These are phyloP conservation scores for Chloranthus sessilifolius DNA, from an alignment of 164 flowering plant genomes.

Conservation along the genomic window DNA sequence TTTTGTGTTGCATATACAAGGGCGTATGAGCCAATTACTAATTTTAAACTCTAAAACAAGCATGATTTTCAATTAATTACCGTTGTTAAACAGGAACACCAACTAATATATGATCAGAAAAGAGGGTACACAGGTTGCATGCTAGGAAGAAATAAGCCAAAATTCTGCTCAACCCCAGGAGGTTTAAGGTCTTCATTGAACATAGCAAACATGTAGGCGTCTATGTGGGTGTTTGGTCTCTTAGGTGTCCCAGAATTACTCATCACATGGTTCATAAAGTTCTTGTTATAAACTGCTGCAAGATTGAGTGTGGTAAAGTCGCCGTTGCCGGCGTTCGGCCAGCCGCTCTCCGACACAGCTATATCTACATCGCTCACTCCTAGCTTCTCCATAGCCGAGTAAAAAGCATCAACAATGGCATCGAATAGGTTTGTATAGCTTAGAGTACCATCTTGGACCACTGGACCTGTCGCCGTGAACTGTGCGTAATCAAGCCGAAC, in stretches of 20 bases:
- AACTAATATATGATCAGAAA: no score
- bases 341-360: constrained; percentile 24
- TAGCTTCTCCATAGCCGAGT: constrained; percentile 25
- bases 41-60: no score
- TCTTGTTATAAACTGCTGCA: constrained; percentile 22
- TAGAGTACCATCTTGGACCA: not conserved
- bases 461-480: constrained; percentile 8
- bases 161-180: constrained; percentile 20
- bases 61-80: no score
- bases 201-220: constrained; percentile 17
- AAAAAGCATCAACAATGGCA: constrained; percentile 23
- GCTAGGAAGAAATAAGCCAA: constrained; percentile 10
- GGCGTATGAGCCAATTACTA: no score
- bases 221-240: constrained; percentile 7
- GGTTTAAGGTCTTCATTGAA: constrained; percentile 25
- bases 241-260: constrained; percentile 19
- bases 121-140: constrained; percentile 11
- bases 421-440: constrained; percentile 25
- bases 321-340: constrained; percentile 29
- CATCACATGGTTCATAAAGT: constrained; percentile 8
- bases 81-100: no score
- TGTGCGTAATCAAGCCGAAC: constrained; percentile 24
- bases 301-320: constrained; percentile 11
- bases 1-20: no score
- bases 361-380: constrained; percentile 6